Percentiles rank a stretch among this genome's conserved stretches.
Evolutionary conservation across 352 stramenopile species (phyloP).

Genomic region (Blastocystis sp.): DNA sequence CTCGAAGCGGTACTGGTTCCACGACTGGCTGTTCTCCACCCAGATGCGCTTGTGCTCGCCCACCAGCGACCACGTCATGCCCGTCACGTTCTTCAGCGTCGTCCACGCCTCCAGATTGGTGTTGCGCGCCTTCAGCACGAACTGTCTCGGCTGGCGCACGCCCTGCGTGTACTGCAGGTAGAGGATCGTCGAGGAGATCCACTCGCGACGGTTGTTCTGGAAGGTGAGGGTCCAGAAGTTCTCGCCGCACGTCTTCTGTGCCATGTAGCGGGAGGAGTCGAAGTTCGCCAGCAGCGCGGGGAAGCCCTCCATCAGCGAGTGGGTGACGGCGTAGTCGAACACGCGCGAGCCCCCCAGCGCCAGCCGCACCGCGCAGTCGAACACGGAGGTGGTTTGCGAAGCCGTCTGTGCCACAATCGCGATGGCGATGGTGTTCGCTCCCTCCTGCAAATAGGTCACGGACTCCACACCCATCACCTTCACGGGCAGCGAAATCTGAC

Average conservation of each 20-base stretch:
- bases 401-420: not conserved
- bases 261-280: not conserved
- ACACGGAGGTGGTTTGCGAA: not conserved
- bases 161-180: slow-evolving; percentile 14
- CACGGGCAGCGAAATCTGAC: not conserved
- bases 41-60: slow-evolving; percentile 3
- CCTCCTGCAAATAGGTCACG: slow-evolving; percentile 14
- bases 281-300: not conserved
- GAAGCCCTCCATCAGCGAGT: slow-evolving; percentile 1
- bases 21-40: slow-evolving; percentile 1
- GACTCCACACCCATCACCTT: not conserved
- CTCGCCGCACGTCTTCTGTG: not conserved
- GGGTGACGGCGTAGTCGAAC: slow-evolving; percentile 1
- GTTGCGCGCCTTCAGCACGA: slow-evolving; percentile 8
- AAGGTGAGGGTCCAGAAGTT: not conserved
- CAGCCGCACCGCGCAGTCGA: slow-evolving; percentile 5
- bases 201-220: slow-evolving; percentile 30
- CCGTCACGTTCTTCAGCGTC: not conserved
- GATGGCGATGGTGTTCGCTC: slow-evolving; percentile 28
- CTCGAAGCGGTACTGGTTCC: slow-evolving; percentile 34
- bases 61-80: slow-evolving; percentile 13
- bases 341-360: not conserved
- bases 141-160: not conserved
- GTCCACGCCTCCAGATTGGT: not conserved
- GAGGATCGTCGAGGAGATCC: slow-evolving; percentile 12